These are phyloP conservation scores for Yamadazyma conglobata DNA, from an alignment of 1,139 yeast species.

Conservation along the genomic window DNA sequence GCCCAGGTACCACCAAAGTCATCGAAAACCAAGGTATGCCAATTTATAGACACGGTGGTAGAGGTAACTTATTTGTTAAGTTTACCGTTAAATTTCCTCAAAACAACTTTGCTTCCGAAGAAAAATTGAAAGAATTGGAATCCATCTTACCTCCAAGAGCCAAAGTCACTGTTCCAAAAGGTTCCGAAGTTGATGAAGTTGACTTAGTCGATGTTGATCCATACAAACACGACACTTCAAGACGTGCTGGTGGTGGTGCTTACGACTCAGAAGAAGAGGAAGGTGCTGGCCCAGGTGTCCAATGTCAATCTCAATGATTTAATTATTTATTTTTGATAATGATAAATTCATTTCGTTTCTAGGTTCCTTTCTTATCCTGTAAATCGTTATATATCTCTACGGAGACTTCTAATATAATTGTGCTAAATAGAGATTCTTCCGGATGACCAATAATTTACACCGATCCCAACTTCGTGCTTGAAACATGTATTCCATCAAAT, in stretches of 20 bases:
- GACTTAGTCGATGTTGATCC: conserved; percentile 64
- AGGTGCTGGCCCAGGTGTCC: conserved; percentile 75
- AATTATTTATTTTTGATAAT: not conserved
- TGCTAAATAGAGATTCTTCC: too few relatives aligned
- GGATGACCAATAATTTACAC: too few relatives aligned
- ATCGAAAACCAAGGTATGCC: conserved; percentile 97
- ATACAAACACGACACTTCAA: conserved; percentile 49
- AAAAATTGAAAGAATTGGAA: conserved; percentile 63
- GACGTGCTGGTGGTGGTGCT: conserved; percentile 53
- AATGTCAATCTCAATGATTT: conserved; percentile 76
- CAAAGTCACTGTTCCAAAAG: conserved; percentile 52
- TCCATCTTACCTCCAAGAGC: conserved; percentile 64
- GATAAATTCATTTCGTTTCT: too few relatives aligned
- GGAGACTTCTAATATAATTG: too few relatives aligned
- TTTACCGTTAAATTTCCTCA: conserved; percentile 72
- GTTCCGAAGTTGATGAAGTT: conserved; percentile 79
- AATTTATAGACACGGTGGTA: conserved; percentile 69
- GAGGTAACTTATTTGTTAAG: conserved; percentile 69
- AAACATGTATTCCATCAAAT: too few relatives aligned
- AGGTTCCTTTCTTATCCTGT: too few relatives aligned
- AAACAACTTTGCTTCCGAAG: conserved; percentile 61
- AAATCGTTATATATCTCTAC: too few relatives aligned
- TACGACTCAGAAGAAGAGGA: conserved; percentile 70
- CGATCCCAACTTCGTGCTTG: too few relatives aligned
- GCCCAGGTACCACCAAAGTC: conserved; percentile 80